Evolutionary conservation across 1,284 basidiomycete genomes (phyloP).

Genomic region (Rhizoctonia solani): DNA sequence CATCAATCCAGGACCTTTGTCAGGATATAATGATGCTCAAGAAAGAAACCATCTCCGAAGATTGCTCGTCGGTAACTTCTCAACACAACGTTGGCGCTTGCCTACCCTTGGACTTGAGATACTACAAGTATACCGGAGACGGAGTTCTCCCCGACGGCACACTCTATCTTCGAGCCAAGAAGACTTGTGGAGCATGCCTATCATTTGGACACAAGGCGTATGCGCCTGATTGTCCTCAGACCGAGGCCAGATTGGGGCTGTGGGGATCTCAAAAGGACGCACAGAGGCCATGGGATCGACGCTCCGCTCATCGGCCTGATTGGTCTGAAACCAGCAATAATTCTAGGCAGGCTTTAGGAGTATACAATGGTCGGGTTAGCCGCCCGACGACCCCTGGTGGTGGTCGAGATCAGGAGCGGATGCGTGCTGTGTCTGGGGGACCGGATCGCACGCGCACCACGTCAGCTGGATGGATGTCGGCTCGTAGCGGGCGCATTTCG

Average conservation of each 20-base stretch:
- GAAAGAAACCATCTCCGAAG: no score
- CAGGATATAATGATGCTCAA: background rate
- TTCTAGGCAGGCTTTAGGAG: no score
- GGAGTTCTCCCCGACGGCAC: background rate
- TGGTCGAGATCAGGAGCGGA: no score
- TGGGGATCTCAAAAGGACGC: slow-evolving; percentile 1
- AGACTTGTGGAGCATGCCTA: slow-evolving; percentile 17
- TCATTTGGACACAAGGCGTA: slow-evolving; percentile 6
- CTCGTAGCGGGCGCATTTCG: no score
- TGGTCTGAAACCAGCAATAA: no score
- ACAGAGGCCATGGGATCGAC: no score
- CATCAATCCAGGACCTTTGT: background rate
- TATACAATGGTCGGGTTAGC: no score
- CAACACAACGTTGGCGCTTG: background rate
- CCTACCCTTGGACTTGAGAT: slow-evolving; percentile 8
- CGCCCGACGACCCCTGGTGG: no score
- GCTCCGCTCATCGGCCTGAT: no score
- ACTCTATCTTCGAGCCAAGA: background rate
- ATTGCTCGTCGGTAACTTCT: background rate
- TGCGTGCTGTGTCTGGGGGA: no score
- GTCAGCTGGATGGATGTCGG: no score
- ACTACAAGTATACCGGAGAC: slow-evolving; percentile 18
- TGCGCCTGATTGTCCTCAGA: slow-evolving; percentile 9
- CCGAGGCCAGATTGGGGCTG: slow-evolving; percentile 8
- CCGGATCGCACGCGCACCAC: no score